These are phyloP conservation scores for Malus hybrid DNA, from an alignment of 331 rosid species.

Conservation along the genomic window DNA sequence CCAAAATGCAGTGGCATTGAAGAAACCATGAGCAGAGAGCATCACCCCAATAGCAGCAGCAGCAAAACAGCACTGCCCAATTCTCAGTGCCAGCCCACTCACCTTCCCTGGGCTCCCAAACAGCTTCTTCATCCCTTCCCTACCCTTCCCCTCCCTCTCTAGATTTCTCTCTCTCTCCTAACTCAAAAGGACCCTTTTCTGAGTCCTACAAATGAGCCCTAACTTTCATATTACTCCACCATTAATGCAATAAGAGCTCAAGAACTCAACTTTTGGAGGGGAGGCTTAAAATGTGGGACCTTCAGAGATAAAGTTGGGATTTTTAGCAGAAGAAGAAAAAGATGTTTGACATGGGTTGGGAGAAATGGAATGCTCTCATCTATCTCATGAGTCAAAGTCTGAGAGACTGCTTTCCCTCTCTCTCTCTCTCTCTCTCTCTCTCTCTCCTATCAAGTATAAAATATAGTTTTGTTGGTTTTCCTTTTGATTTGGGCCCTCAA, in stretches of 20 bases:
- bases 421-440: no score
- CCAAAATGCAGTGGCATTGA: slow-evolving; percentile 41
- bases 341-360: background rate
- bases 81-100: slow-evolving; percentile 31
- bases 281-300: background rate
- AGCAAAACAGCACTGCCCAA: slow-evolving; percentile 34
- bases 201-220: slow-evolving; percentile 9
- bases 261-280: background rate
- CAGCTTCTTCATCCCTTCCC: slow-evolving; percentile 15
- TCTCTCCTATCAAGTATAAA: background rate
- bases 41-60: slow-evolving; percentile 37
- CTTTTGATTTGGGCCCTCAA: background rate
- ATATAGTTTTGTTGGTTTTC: background rate
- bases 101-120: slow-evolving; percentile 38
- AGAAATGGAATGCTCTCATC: background rate
- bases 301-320: background rate
- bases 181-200: background rate
- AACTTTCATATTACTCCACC: slow-evolving; percentile 21
- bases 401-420: no score
- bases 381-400: background rate
- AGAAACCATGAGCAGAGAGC: slow-evolving; percentile 36
- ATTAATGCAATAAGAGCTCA: background rate
- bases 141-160: background rate
- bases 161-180: background rate
- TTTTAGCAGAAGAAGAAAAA: background rate